Percentiles rank a stretch among this genome's conserved stretches.
phyloP scores from a whole-genome alignment of 768 basidiomycete species.

The Dendrothele bispora region DNA sequence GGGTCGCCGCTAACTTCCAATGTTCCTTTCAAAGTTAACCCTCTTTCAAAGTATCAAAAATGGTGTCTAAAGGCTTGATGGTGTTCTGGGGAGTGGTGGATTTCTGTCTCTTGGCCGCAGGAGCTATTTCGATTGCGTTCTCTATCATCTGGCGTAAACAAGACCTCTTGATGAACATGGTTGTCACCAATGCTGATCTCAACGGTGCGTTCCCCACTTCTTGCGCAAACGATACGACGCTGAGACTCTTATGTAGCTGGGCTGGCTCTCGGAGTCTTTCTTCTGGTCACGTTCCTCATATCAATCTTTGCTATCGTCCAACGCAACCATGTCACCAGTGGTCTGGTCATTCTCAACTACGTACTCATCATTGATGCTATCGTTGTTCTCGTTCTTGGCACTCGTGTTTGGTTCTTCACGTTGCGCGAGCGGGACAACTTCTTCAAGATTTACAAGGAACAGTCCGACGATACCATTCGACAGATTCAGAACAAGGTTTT shows the following conservation, averaged over 20 bases:
- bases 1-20: neutral
- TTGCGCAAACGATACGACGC: neutral
- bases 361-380: constrained; percentile 63
- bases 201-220: constrained; percentile 41
- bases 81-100: constrained; percentile 74
- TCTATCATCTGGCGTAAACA: constrained; percentile 72
- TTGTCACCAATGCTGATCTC: constrained; percentile 57
- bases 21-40: constrained; percentile 9
- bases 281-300: constrained; percentile 66
- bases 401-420: constrained; percentile 81
- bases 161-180: constrained; percentile 73
- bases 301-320: constrained; percentile 74
- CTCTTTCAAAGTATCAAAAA: constrained; percentile 32
- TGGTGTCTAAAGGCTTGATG: constrained; percentile 75
- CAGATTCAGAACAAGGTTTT: constrained; percentile 73
- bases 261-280: constrained; percentile 61
- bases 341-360: constrained; percentile 79
- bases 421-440: constrained; percentile 71
- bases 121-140: constrained; percentile 60
- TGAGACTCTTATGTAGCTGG: constrained; percentile 51
- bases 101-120: constrained; percentile 68
- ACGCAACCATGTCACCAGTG: constrained; percentile 63
- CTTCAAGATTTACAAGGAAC: constrained; percentile 52
- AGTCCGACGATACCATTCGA: constrained; percentile 46
- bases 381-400: constrained; percentile 62